Base-by-base conservation (phyloP, 495 filamentous ascomycete species). In the Penicillium chermesinum region DNA sequence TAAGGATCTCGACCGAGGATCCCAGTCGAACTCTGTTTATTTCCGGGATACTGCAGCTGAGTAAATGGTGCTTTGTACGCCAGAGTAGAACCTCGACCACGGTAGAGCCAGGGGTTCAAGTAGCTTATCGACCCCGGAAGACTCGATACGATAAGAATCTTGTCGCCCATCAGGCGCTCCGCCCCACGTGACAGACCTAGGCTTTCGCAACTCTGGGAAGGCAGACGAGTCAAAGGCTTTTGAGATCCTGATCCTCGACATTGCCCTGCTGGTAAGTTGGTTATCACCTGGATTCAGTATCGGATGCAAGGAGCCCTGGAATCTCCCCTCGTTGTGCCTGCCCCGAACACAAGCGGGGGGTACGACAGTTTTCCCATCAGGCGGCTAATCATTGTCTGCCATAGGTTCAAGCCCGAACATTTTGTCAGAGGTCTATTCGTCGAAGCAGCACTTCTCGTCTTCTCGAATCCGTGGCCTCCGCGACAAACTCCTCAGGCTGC, bases 141-240 rank as follows among this genome's bases (percentile, higher is more conserved):
- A n/a, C n/a, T n/a, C n/a, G n/a, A 30, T 4, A 10, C 25, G 25
- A 30, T 30, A 30, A 30, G 25, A 30, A n/a, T n/a, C n/a, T 30
- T 10, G 25, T 30, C 10, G 25, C 25, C 25, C 25, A 30, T 30
- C 25, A 30, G 25, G 25, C 25, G 10, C 25, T 4, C 25, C 10
- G 10, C 27, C 50, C 50, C 55, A 58, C 55, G 55, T 58, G 55
- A 58, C 22, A 18, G 20, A 20, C 42, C 42, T 17, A 44, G 38
- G 42, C 17, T 18, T 32, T 18, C 27, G 15, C 12, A 17, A 43
- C n/a, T 30, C 5, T 30, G 18, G 25, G 33, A 39, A 41, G 50
- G 53, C 47, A 25, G 39, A 55, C 33, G 30, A 44, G 30, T 41
- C 50, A 17, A 44, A 44, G 30, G 35, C 15, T 8, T 13, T 17